These are phyloP conservation scores for Mucor piriformis DNA, from an alignment of 371 early-diverging fungal species.

Conservation along the genomic window DNA sequence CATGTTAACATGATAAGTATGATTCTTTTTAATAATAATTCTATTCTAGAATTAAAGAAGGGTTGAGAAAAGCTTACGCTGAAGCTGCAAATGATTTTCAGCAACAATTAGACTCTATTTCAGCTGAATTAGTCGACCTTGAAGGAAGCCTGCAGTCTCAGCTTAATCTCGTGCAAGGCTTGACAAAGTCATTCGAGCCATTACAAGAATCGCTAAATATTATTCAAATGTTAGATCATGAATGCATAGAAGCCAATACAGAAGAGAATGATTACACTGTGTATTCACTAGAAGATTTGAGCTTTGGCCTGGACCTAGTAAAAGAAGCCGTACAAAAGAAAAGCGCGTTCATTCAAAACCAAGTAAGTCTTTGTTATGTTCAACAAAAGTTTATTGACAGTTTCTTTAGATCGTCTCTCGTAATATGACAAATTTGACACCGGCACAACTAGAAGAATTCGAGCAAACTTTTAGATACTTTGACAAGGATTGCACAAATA, in stretches of 20 bases:
- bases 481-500: slow-evolving; percentile 81
- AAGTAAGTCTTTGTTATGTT: slow-evolving; percentile 49
- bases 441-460: slow-evolving; percentile 92
- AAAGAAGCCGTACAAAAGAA: slow-evolving; percentile 84
- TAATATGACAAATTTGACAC: slow-evolving; percentile 89
- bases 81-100: slow-evolving; percentile 80
- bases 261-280: slow-evolving; percentile 95
- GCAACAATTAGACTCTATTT: slow-evolving; percentile 64
- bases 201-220: slow-evolving; percentile 58
- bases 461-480: slow-evolving; percentile 88
- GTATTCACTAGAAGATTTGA: slow-evolving; percentile 85
- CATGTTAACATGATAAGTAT: neutral
- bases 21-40: neutral
- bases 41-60: slow-evolving; percentile 72
- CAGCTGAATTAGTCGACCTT: slow-evolving; percentile 65
- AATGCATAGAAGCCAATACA: slow-evolving; percentile 82
- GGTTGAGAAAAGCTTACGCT: slow-evolving; percentile 72
- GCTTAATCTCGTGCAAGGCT: slow-evolving; percentile 59
- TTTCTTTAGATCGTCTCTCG: slow-evolving; percentile 74
- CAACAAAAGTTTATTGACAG: neutral
- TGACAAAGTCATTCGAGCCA: slow-evolving; percentile 40
- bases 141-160: slow-evolving; percentile 82
- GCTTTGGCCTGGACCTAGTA: slow-evolving; percentile 82
- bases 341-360: slow-evolving; percentile 89
- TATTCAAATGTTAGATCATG: slow-evolving; percentile 67